Percentiles rank a stretch among this genome's conserved stretches.
Conservation (phyloP, 306 rosid genomes). For the Rosa chinensis region DNA sequence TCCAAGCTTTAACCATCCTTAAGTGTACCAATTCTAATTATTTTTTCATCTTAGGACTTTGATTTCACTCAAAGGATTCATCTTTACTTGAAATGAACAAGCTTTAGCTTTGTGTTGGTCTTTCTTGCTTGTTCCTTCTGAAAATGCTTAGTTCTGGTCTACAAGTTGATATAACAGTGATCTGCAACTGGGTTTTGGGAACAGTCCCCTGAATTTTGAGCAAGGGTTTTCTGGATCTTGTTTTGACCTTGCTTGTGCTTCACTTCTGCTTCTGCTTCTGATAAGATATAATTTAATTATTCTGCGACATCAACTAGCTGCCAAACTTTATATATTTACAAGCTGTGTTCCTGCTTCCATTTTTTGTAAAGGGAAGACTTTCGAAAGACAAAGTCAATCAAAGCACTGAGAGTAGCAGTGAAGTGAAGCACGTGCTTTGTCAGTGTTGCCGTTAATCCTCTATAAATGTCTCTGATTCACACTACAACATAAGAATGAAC, state of each 20-base stretch:
- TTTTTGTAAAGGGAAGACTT: background rate
- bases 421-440: slow-evolving; percentile 14
- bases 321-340: background rate
- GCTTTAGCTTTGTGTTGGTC: background rate
- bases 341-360: background rate
- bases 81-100: background rate
- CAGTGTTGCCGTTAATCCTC: slow-evolving; percentile 2
- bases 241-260: background rate
- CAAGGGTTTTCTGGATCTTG: background rate
- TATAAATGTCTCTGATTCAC: background rate
- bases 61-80: slow-evolving; percentile 4
- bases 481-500: background rate
- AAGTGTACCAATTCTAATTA: slow-evolving; percentile 1
- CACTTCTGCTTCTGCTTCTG: background rate
- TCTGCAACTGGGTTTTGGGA: background rate
- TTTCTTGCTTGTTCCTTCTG: background rate
- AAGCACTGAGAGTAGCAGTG: slow-evolving; percentile 3
- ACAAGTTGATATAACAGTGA: background rate
- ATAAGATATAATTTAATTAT: background rate
- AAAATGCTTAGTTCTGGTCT: background rate
- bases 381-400: background rate
- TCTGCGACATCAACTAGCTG: background rate
- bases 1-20: background rate
- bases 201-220: background rate
- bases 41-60: background rate